A percentile compares a stretch with the other conserved stretches of the same genome.
These are phyloP conservation scores for Phytophthora sp. DNA, from an alignment of 352 stramenopile species.

Conservation along the genomic window DNA sequence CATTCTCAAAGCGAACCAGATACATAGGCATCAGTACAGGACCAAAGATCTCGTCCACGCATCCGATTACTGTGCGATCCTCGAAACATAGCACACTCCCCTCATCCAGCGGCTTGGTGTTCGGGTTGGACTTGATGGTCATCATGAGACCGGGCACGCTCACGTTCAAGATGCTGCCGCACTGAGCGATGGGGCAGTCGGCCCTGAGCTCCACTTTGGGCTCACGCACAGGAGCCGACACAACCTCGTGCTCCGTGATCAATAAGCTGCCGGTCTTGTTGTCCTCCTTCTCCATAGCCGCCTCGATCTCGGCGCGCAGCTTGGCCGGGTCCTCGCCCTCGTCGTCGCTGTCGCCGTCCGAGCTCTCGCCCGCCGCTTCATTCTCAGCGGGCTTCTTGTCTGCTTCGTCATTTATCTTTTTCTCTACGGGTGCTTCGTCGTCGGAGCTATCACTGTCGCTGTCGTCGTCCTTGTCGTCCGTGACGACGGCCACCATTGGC, in stretches of 20 bases:
- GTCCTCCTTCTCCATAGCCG: slow-evolving; percentile 76
- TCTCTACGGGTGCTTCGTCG: slow-evolving; percentile 15
- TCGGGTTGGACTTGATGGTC: slow-evolving; percentile 76
- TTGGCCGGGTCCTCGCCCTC: slow-evolving; percentile 47
- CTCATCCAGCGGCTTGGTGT: slow-evolving; percentile 73
- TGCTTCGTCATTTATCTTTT: slow-evolving; percentile 18
- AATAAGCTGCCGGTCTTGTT: slow-evolving; percentile 48
- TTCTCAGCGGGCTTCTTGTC: slow-evolving; percentile 15
- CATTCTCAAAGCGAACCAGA: slow-evolving; percentile 77
- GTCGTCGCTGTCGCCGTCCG: slow-evolving; percentile 36
- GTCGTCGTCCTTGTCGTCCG: slow-evolving; percentile 17
- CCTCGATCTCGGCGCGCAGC: slow-evolving; percentile 78
- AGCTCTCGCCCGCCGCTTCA: slow-evolving; percentile 17
- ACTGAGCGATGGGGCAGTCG: slow-evolving; percentile 74
- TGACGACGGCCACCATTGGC: slow-evolving; percentile 8
- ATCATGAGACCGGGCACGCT: slow-evolving; percentile 70
- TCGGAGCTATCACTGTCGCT: slow-evolving; percentile 36
- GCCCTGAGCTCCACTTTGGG: slow-evolving; percentile 73
- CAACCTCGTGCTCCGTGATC: slow-evolving; percentile 75
- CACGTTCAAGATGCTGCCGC: slow-evolving; percentile 70
- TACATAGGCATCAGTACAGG: slow-evolving; percentile 89
- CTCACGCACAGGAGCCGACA: slow-evolving; percentile 57
- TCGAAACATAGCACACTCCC: slow-evolving; percentile 83
- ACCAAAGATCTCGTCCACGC: slow-evolving; percentile 86
- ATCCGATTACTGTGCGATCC: slow-evolving; percentile 77